Conservation (phyloP, 2,329 filamentous ascomycete species). For the Claviceps sp. region DNA sequence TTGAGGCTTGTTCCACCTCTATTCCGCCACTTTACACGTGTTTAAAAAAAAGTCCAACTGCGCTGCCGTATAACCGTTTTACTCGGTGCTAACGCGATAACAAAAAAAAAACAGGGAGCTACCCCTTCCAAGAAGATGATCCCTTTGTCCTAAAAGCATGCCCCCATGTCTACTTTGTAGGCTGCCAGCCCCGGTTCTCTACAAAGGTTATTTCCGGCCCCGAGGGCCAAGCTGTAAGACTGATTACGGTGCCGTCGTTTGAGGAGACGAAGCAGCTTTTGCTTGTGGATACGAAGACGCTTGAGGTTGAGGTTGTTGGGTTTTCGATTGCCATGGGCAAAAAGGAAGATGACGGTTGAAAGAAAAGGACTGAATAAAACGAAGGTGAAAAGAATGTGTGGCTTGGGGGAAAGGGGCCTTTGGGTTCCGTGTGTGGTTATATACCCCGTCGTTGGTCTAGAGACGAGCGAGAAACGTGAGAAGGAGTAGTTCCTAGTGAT, state of each 20-base stretch:
- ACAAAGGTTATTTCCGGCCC: conserved; percentile 55
- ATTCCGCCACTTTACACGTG: not conserved
- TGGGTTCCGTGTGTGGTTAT: no score
- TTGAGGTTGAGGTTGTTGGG: conserved; percentile 62
- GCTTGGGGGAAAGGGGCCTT: not conserved
- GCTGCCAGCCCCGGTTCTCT: conserved; percentile 68
- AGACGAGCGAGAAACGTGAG: not conserved
- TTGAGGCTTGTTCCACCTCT: not conserved
- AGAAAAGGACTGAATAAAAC: not conserved
- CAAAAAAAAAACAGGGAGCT: conserved; percentile 51
- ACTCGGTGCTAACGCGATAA: not conserved
- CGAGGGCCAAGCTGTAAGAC: conserved; percentile 55
- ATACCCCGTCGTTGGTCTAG: no score
- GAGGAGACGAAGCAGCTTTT: conserved; percentile 65
- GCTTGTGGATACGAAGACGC: conserved; percentile 70
- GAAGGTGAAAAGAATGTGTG: not conserved
- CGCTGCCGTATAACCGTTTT: not conserved
- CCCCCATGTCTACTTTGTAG: conserved; percentile 84
- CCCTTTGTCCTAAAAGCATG: conserved; percentile 76
- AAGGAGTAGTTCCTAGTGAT: not conserved
- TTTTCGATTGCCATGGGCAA: conserved; percentile 18
- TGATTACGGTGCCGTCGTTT: conserved; percentile 79
- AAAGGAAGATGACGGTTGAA: not conserved
- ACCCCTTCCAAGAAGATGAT: conserved; percentile 89
- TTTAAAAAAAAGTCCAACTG: not conserved